Conservation (phyloP, 768 basidiomycete species). For the Chalciporus piperatus region DNA sequence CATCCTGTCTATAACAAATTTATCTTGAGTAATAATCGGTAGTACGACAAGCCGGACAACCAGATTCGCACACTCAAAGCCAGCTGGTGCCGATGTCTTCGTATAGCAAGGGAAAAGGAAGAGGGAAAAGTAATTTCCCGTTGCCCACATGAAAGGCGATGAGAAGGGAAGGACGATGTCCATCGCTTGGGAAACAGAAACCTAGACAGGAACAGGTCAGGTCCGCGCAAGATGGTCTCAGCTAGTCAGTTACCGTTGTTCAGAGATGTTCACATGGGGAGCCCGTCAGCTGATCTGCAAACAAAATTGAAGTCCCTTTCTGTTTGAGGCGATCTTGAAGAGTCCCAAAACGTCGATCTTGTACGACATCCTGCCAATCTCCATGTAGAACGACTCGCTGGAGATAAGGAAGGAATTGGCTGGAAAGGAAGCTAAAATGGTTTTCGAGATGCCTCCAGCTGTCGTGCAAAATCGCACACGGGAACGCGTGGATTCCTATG, state of each 20-base stretch:
- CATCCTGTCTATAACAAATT: background rate
- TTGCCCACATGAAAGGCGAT: background rate
- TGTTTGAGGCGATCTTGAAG: slow-evolving; percentile 32
- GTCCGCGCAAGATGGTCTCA: background rate
- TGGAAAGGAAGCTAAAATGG: slow-evolving; percentile 47
- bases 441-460: slow-evolving; percentile 30
- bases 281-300: slow-evolving; percentile 8
- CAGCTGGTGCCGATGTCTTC: background rate
- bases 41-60: background rate
- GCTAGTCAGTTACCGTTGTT: slow-evolving; percentile 6
- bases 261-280: slow-evolving; percentile 19
- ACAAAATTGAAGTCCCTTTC: slow-evolving; percentile 32
- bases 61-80: background rate
- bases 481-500: slow-evolving; percentile 51
- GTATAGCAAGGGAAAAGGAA: background rate
- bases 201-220: background rate
- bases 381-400: slow-evolving; percentile 47
- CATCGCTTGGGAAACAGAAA: background rate
- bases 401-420: slow-evolving; percentile 45
- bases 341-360: slow-evolving; percentile 37
- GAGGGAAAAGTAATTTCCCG: background rate
- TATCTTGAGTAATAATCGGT: too few relatives aligned
- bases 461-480: slow-evolving; percentile 41
- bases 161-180: background rate
- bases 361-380: slow-evolving; percentile 44